phyloP scores from a whole-genome alignment of 2,329 filamentous ascomycete genomes.

The Cercospora sp. region DNA sequence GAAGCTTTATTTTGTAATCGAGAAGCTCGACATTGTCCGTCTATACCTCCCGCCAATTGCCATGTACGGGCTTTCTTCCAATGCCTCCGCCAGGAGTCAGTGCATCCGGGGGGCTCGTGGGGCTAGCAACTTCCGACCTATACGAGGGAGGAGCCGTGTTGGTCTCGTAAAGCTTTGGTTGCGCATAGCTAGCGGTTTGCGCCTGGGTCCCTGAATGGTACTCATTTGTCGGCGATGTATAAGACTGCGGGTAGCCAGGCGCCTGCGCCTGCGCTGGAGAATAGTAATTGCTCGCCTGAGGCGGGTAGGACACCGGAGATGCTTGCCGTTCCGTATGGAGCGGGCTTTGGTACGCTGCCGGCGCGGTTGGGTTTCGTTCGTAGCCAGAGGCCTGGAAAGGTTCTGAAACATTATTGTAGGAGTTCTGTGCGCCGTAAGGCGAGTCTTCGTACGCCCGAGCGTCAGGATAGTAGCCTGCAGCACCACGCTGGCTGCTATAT shows the following conservation, averaged over 20 bases:
- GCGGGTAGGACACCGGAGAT: neutral
- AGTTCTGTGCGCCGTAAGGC: constrained; percentile 10
- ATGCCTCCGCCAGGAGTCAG: constrained; percentile 19
- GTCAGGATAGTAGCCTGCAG: constrained; percentile 12
- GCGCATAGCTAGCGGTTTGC: constrained; percentile 9
- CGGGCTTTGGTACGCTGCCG: constrained; percentile 14
- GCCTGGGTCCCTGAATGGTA: constrained; percentile 1
- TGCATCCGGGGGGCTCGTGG: constrained; percentile 28
- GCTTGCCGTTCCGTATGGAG: constrained; percentile 7
- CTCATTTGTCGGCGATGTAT: constrained; percentile 13
- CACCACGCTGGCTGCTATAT: constrained; percentile 17
- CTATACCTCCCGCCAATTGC: constrained; percentile 39
- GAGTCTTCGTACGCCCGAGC: constrained; percentile 8
- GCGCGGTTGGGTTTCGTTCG: constrained; percentile 6
- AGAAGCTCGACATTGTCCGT: neutral
- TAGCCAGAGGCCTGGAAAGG: constrained; percentile 4
- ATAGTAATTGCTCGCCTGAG: neutral
- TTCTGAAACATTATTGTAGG: constrained; percentile 9
- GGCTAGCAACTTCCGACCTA: constrained; percentile 21
- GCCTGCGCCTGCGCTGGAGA: neutral
- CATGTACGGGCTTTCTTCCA: constrained; percentile 38
- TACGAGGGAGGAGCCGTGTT: constrained; percentile 21
- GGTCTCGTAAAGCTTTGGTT: constrained; percentile 26
- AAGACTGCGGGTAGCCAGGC: neutral
- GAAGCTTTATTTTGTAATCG: neutral